Evolutionary conservation across 2,329 filamentous ascomycete genomes (phyloP).

Genomic region (Colletotrichum sp.): DNA sequence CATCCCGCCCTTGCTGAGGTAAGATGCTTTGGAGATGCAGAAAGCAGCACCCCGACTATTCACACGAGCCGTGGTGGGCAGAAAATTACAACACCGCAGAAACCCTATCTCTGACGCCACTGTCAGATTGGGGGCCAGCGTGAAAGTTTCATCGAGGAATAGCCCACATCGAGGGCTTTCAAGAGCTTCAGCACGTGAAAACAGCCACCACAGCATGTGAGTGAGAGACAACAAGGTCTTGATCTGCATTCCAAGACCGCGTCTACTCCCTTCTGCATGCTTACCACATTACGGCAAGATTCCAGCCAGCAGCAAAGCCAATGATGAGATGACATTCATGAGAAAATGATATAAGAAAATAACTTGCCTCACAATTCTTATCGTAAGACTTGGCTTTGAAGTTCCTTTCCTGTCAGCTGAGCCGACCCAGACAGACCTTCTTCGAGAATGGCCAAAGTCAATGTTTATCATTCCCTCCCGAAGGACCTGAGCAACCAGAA

Average conservation of each 20-base stretch:
- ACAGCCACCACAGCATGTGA: not conserved
- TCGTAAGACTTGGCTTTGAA: not conserved
- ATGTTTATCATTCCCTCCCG: conserved; percentile 3
- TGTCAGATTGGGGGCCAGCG: not conserved
- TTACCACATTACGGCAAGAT: not conserved
- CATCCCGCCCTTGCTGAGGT: not conserved
- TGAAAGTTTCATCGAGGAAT: not conserved
- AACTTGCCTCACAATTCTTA: not conserved
- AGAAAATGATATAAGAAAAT: not conserved
- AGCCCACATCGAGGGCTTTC: not conserved
- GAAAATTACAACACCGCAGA: not conserved
- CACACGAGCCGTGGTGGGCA: not conserved
- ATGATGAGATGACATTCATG: not conserved
- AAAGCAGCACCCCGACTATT: not conserved
- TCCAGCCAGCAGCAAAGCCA: not conserved
- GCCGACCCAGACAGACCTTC: too few species aligned
- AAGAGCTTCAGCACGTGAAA: not conserved
- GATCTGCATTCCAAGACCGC: not conserved
- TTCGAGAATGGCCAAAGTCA: not conserved
- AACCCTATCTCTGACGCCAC: not conserved
- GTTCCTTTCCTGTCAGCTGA: not conserved
- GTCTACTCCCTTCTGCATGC: not conserved
- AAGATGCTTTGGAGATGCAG: not conserved
- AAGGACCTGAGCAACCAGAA: conserved; percentile 3
- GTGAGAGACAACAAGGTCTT: not conserved